Evolutionary conservation across 2,329 filamentous ascomycete species (phyloP).

Genomic region (Pochonia chlamydosporia): DNA sequence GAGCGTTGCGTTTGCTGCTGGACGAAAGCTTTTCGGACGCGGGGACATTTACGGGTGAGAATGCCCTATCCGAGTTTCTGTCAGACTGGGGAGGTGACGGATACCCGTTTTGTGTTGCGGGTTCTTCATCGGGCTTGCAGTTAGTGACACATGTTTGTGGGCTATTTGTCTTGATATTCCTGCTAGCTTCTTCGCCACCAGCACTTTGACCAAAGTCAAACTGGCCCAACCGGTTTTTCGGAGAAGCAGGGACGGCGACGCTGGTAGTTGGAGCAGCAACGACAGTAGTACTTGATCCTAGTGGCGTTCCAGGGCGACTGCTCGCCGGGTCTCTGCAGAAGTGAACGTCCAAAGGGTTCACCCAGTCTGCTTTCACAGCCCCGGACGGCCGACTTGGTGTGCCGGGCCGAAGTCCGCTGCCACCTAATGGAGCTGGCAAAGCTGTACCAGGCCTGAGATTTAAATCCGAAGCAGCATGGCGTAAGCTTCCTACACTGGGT

Average conservation of each 20-base stretch:
- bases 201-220: conserved; percentile 28
- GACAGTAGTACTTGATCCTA: background rate
- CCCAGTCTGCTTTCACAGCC: conserved; percentile 32
- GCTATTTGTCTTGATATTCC: background rate
- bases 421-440: conserved; percentile 28
- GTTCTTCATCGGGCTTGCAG: background rate
- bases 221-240: conserved; percentile 35
- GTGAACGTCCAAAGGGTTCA: conserved; percentile 44
- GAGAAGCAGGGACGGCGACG: conserved; percentile 4
- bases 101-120: conserved; percentile 16
- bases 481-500: conserved; percentile 20
- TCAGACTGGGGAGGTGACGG: conserved; percentile 34
- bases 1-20: conserved; percentile 16
- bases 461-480: conserved; percentile 31
- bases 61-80: conserved; percentile 15
- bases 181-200: background rate
- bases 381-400: conserved; percentile 15
- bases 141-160: background rate
- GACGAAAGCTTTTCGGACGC: conserved; percentile 11
- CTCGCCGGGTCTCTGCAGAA: conserved; percentile 26
- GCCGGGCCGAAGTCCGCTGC: conserved; percentile 22
- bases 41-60: conserved; percentile 14
- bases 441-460: conserved; percentile 24
- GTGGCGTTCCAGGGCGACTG: background rate
- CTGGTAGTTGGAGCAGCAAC: background rate